Percentiles rank a stretch among this genome's conserved stretches.
Conservation (phyloP, 2,329 filamentous ascomycete species). For the Calonectria hongkongensis region DNA sequence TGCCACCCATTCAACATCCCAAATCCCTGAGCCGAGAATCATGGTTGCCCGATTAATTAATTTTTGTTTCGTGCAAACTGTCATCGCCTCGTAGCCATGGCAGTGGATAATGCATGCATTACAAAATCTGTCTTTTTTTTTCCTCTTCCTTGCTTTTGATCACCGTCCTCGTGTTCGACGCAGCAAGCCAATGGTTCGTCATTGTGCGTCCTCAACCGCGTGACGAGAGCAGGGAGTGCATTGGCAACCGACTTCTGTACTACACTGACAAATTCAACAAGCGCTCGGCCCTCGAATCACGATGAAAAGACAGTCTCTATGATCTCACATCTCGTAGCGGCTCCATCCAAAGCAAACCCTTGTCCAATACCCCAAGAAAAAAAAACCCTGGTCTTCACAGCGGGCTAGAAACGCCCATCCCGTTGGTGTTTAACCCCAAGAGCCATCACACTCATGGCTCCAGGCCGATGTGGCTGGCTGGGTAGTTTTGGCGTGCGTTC, state of each 20-base stretch:
- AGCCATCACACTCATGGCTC: conserved; percentile 33
- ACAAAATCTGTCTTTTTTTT: conserved; percentile 22
- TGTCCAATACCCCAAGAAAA: conserved; percentile 13
- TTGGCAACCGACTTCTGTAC: not conserved
- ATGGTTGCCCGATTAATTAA: conserved; percentile 14
- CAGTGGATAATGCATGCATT: conserved; percentile 15
- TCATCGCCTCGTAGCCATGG: conserved; percentile 1
- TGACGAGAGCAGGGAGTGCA: not conserved
- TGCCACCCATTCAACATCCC: conserved; percentile 25
- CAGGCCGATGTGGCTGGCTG: conserved; percentile 19
- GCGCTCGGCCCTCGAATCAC: conserved; percentile 22
- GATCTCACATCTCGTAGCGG: conserved; percentile 22
- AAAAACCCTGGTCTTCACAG: conserved; percentile 19
- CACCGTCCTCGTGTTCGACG: conserved; percentile 6
- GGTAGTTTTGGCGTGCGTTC: conserved; percentile 9
- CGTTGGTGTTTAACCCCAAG: conserved; percentile 32
- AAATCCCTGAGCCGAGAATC: conserved; percentile 21
- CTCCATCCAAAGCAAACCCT: conserved; percentile 26
- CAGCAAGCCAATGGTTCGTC: conserved; percentile 27
- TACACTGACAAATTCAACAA: conserved; percentile 4
- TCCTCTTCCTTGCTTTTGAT: not conserved
- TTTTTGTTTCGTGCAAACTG: conserved; percentile 23
- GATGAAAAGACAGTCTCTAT: not conserved
- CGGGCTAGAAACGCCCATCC: conserved; percentile 36
- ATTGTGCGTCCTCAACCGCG: conserved; percentile 1